A percentile compares a stretch with the other conserved stretches of the same genome.
Conservation (phyloP, 352 stramenopile species). For the Phytophthora capsici region DNA sequence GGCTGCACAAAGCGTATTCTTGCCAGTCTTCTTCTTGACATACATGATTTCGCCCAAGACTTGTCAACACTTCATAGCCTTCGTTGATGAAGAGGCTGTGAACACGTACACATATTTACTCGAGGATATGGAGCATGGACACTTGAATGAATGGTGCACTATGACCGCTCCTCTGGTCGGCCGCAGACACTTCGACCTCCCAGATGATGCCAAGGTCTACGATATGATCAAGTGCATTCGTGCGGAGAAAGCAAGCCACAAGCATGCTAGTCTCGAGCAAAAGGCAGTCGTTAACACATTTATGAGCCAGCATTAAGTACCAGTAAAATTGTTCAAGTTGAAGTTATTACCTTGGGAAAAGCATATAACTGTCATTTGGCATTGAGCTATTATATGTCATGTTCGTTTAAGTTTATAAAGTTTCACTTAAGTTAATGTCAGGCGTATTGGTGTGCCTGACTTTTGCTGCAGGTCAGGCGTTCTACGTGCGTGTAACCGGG, state of each 20-base stretch:
- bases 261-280: conserved; percentile 49
- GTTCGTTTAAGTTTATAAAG: too few relatives aligned
- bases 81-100: conserved; percentile 92
- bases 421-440: too few relatives aligned
- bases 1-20: conserved; percentile 85
- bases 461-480: too few relatives aligned
- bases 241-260: conserved; percentile 86
- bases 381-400: neutral
- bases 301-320: too few relatives aligned
- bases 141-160: conserved; percentile 77
- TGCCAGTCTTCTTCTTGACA: conserved; percentile 78
- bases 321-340: too few relatives aligned
- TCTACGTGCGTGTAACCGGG: conserved; percentile 1
- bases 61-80: conserved; percentile 91
- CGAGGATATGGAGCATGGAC: conserved; percentile 82
- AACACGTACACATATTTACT: conserved; percentile 92
- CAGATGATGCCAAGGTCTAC: conserved; percentile 73
- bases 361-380: too few relatives aligned
- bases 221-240: conserved; percentile 88
- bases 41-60: conserved; percentile 87
- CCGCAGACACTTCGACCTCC: conserved; percentile 87
- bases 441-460: too few relatives aligned
- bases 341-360: too few relatives aligned
- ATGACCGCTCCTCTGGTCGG: conserved; percentile 68
- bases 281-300: conserved; percentile 35